These are phyloP conservation scores for Suhomyces tanzawaensis DNA, from an alignment of 805 yeast genomes.

Conservation along the genomic window DNA sequence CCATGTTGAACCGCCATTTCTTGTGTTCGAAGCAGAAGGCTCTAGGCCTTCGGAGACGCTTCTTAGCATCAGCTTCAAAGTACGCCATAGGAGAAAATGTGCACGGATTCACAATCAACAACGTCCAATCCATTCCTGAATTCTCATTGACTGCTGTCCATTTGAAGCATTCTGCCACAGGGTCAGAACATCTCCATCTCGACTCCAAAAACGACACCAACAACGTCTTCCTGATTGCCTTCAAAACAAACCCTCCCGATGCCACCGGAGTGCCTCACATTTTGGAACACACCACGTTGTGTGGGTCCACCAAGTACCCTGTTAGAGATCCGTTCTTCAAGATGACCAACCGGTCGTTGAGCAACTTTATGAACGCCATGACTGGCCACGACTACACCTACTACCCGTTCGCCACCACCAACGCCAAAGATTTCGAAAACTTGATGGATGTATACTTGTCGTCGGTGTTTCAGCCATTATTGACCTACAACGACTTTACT, in stretches of 20 bases:
- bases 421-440: constrained; percentile 73
- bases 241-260: constrained; percentile 93
- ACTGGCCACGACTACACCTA: constrained; percentile 96
- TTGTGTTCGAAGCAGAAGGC: neutral
- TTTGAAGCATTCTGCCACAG: constrained; percentile 63
- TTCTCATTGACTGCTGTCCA: constrained; percentile 77
- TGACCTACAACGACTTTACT: constrained; percentile 75
- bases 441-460: constrained; percentile 86
- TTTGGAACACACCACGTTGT: constrained; percentile 90
- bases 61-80: constrained; percentile 17
- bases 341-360: constrained; percentile 90
- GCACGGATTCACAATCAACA: constrained; percentile 66
- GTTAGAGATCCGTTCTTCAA: constrained; percentile 97
- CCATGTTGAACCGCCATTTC: neutral
- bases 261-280: constrained; percentile 96
- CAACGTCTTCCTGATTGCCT: constrained; percentile 84
- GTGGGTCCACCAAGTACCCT: constrained; percentile 90
- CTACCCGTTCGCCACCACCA: constrained; percentile 95
- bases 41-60: neutral
- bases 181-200: constrained; percentile 80
- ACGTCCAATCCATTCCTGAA: constrained; percentile 74
- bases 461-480: constrained; percentile 77
- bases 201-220: constrained; percentile 76
- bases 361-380: constrained; percentile 98
- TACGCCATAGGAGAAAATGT: constrained; percentile 63